A percentile compares a stretch with the other conserved stretches of the same genome.
Evolutionary conservation across 768 basidiomycete genomes (phyloP).

Genomic region (Exsudoporus frostii): DNA sequence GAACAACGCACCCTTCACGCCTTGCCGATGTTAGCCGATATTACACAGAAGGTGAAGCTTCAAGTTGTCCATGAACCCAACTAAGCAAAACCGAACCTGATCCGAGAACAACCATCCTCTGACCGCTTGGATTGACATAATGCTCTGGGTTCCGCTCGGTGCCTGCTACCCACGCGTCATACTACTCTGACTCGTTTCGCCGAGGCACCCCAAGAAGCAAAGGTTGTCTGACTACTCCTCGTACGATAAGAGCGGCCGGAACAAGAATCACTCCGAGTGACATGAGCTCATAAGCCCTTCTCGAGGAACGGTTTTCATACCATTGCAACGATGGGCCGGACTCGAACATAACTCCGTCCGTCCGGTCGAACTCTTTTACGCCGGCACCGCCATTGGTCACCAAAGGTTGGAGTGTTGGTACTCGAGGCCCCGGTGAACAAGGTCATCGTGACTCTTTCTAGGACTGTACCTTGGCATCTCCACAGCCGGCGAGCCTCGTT

Average conservation of each 20-base stretch:
- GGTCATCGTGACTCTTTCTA: neutral
- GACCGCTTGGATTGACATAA: neutral
- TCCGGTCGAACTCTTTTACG: neutral
- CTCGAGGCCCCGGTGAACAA: neutral
- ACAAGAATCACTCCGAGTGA: slow-evolving; percentile 8
- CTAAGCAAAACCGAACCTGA: slow-evolving; percentile 4
- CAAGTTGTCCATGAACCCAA: slow-evolving; percentile 3
- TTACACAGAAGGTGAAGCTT: slow-evolving; percentile 17
- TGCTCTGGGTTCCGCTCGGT: neutral
- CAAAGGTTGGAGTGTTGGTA: too few relatives aligned
- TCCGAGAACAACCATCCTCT: slow-evolving; percentile 16
- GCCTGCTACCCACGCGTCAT: slow-evolving; percentile 1
- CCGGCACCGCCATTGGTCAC: neutral
- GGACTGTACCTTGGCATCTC: neutral
- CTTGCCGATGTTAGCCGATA: slow-evolving; percentile 23
- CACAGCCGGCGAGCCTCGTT: neutral
- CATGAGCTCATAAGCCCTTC: neutral
- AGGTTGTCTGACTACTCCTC: slow-evolving; percentile 5
- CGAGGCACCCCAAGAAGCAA: slow-evolving; percentile 7
- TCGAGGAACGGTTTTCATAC: too few relatives aligned
- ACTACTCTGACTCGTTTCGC: slow-evolving; percentile 10
- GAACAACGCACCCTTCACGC: slow-evolving; percentile 23
- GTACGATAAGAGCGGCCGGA: slow-evolving; percentile 12
- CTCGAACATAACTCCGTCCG: too few relatives aligned
- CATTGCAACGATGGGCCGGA: too few relatives aligned